Percentiles rank a stretch among this genome's conserved stretches.
phyloP scores from a whole-genome alignment of 805 yeast genomes.

The Ogataea philodendri region DNA sequence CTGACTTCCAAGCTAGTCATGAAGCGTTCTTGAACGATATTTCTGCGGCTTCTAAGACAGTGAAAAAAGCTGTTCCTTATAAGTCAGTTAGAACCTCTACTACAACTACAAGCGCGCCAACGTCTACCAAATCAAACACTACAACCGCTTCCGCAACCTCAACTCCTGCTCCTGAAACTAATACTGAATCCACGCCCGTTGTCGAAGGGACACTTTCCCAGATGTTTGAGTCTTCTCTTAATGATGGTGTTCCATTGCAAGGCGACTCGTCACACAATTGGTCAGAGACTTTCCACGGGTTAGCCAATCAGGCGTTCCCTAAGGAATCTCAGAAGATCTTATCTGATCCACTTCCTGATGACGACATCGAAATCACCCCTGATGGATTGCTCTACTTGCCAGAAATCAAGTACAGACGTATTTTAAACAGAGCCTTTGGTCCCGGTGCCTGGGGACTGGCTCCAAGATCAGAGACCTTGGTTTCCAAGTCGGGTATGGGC shows the following conservation, averaged over 20 bases:
- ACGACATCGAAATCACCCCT: conserved; percentile 90
- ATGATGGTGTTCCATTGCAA: conserved; percentile 24
- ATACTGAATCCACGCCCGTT: conserved; percentile 1
- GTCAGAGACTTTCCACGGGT: conserved; percentile 84
- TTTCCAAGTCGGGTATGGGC: conserved; percentile 49
- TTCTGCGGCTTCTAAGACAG: conserved; percentile 7
- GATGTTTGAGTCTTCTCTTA: conserved; percentile 22
- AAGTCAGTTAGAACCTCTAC: conserved; percentile 5
- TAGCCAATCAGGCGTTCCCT: conserved; percentile 77
- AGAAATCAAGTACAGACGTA: conserved; percentile 91
- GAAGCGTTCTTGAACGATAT: conserved; percentile 30
- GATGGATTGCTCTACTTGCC: conserved; percentile 92
- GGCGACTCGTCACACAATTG: conserved; percentile 52
- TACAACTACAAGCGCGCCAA: conserved; percentile 4
- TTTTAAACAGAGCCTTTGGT: conserved; percentile 87
- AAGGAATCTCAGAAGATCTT: conserved; percentile 58
- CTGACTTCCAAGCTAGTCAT: conserved; percentile 29
- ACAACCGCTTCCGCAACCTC: conserved; percentile 10
- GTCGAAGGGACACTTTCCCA: conserved; percentile 19
- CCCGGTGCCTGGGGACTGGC: conserved; percentile 99
- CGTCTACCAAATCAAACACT: neutral
- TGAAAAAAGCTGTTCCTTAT: conserved; percentile 3
- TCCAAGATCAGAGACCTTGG: conserved; percentile 81
- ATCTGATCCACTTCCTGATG: conserved; percentile 56
- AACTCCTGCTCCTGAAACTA: conserved; percentile 2